Base-by-base conservation (phyloP, 768 basidiomycete genomes). In the Exidia glandulosa region DNA sequence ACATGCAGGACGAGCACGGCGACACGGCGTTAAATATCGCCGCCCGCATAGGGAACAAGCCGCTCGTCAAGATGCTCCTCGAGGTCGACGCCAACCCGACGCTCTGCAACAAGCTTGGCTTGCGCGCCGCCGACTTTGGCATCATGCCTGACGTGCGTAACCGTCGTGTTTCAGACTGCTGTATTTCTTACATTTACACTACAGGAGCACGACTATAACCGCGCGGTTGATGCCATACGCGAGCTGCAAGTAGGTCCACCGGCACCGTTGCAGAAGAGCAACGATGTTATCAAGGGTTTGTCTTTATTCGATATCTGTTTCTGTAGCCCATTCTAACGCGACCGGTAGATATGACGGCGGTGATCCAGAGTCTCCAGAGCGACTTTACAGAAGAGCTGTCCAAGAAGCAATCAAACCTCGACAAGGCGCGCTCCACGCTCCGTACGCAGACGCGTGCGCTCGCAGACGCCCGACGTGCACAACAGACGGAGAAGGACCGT, bases 21-120 rank as follows among this genome's bases (percentile, higher is more conserved):
- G 96, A 99, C 69, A 97, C 95, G 0, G 92, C 92, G 6, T 71
- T 99, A 66, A 96, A 96, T 73, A 90, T 98, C 66, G 92, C 95
- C 14, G 94, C 95, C 0, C 75, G 95, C 59, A 88, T 98, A 1
- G 96, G 96, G 2, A 96, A 93, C 70, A 78, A 88, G 62, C 86
- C 87, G 62, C 70, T 98, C 61, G 93, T 97, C 14, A 78, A 87
- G 66, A 86, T 91, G 2, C 72, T 98, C 65, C 66, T 99, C 61
- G 94, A 96, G 67, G 90, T 93, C 7, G 94, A 93, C 13, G 96
- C 95, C 4, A 95, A 98, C 71, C 83, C 88, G 64, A 80, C 83
- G 66, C 76, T 90, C 62, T 82, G 87, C 23, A 99, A 99, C 73
- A 97, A 97, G 69, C 76, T 99, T 48, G 96, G 96, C 3, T 73